Base-by-base conservation (phyloP, 2,329 filamentous ascomycete genomes). In the Juglanconis oblonga region DNA sequence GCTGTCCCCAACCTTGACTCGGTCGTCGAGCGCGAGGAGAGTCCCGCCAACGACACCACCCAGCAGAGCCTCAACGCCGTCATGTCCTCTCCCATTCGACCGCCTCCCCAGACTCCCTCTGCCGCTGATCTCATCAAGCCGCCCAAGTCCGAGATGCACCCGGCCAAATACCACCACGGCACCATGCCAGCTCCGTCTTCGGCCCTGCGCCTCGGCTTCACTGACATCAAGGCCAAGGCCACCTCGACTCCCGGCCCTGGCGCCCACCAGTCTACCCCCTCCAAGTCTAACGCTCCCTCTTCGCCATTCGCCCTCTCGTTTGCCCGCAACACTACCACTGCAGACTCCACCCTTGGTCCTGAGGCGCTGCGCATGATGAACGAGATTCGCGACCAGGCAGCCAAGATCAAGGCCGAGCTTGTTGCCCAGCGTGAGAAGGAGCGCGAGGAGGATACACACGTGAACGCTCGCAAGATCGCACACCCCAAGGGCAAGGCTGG, bases 71-170 rank as follows among this genome's bases (percentile, higher is more conserved):
- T 68, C 52, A 64, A 74, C 67, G 65, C 70, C 17, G 65, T 69
- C 55, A 69, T 70, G 61, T 74, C 76, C 24, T 76, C 75, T 32
- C 71, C 75, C 8, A 63, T 67, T 60, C 55, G n/a, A 40, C 69
- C 68, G 49, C 66, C 67, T 54, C 71, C 77, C 53, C 66, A 72
- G 67, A 88, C 90, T 1, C 92, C 92, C 5, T 81, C 80, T 45
- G 84, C 85, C 44, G 83, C 81, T 13, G 86, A 86, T 4, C 82
- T 86, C 5, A 77, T 89, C 66, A 89, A 90, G 76, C 90, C 91
- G 31, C 79, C 88, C 52, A 82, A 82, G 64, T 86, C 87, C 62
- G 92, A 97, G 72, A 97, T 97, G 93, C 93, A 97, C 71, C 94
- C 94, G 8, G 90, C 90, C 77, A 90, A 90, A 71, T 85, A 86